Evolutionary conservation across 2,329 filamentous ascomycete species (phyloP).

Genomic region (Cadophora luteo-olivacea): DNA sequence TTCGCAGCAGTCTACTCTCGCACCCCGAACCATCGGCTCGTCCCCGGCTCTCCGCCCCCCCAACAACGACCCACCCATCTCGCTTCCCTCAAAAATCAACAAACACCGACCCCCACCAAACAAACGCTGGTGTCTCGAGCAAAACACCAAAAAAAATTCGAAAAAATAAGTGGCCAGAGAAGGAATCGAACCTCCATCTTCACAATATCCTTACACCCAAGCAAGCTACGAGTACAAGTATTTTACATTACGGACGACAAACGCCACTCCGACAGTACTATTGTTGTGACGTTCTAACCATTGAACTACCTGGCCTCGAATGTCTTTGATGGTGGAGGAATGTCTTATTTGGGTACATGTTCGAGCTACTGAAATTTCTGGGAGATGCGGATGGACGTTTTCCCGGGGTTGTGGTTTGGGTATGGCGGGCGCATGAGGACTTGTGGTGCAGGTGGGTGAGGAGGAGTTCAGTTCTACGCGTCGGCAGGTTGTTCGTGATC

Average conservation of each 20-base stretch:
- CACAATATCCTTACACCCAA: background rate
- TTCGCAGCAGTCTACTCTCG: background rate
- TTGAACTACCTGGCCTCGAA: conserved; percentile 9
- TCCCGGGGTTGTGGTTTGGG: background rate
- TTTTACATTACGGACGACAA: background rate
- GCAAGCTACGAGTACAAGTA: conserved; percentile 7
- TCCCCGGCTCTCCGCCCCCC: background rate
- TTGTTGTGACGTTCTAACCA: conserved; percentile 14
- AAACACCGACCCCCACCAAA: background rate
- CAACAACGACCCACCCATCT: background rate
- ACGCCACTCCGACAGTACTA: background rate
- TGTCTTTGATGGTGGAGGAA: background rate
- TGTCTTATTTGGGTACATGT: background rate
- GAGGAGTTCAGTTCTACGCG: background rate
- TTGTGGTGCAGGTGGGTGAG: background rate
- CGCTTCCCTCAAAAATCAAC: background rate
- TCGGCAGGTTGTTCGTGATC: background rate
- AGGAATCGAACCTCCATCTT: conserved; percentile 17
- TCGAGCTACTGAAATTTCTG: background rate
- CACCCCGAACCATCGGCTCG: background rate
- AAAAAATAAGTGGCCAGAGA: background rate
- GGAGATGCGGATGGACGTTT: background rate
- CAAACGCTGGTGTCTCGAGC: background rate
- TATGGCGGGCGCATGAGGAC: background rate
- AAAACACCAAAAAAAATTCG: background rate